Evolutionary conservation across 1,284 basidiomycete genomes (phyloP).

Genomic region (Cryptococcus neoformans): DNA sequence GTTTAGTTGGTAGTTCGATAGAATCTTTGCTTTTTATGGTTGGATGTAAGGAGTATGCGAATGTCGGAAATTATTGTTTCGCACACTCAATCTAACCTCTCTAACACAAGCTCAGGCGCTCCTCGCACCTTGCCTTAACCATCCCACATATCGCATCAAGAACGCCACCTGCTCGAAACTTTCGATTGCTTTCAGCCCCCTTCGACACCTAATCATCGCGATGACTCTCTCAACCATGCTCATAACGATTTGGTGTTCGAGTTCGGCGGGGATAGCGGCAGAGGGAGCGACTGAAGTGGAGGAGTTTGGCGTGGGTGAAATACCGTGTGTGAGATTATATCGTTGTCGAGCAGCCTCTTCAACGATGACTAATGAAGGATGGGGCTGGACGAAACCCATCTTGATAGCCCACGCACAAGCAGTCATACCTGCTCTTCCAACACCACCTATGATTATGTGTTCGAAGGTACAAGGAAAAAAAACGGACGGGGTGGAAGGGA

Average conservation of each 20-base stretch:
- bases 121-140: constrained; percentile 51
- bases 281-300: background rate
- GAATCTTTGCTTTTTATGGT: background rate
- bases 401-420: constrained; percentile 93
- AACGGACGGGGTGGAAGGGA: background rate
- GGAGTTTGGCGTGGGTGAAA: background rate
- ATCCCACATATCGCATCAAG: constrained; percentile 71
- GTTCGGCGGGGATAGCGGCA: constrained; percentile 17
- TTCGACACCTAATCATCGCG: constrained; percentile 64
- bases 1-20: background rate
- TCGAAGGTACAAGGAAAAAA: background rate
- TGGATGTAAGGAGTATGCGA: background rate
- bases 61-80: too few species aligned
- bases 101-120: background rate
- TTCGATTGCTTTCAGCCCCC: constrained; percentile 84
- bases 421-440: constrained; percentile 88
- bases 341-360: constrained; percentile 18
- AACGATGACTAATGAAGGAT: constrained; percentile 35
- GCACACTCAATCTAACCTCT: background rate
- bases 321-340: background rate
- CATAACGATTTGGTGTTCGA: constrained; percentile 56
- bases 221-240: constrained; percentile 70
- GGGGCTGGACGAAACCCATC: constrained; percentile 65
- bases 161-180: constrained; percentile 89
- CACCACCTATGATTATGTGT: constrained; percentile 55